Evolutionary conservation across 805 yeast species (phyloP).

Genomic region (Kodamaea laetipori): DNA sequence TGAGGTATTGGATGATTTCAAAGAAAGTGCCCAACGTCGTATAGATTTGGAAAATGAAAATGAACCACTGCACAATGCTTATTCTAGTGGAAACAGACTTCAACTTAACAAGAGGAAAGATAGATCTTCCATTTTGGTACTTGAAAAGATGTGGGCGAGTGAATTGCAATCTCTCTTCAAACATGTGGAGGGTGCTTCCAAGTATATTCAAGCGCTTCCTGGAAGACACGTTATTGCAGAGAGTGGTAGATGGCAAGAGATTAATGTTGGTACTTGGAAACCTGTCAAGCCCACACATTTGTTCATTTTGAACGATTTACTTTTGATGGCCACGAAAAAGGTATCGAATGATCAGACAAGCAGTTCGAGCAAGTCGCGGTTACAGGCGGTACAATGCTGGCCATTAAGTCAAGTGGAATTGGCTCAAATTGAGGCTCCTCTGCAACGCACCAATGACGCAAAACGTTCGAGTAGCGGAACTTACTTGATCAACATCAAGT

Average conservation of each 20-base stretch:
- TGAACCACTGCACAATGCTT: slow-evolving; percentile 12
- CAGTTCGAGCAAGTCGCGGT: slow-evolving; percentile 33
- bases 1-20: slow-evolving; percentile 59
- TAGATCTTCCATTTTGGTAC: slow-evolving; percentile 67
- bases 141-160: slow-evolving; percentile 80
- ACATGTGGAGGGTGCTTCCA: slow-evolving; percentile 91
- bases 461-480: slow-evolving; percentile 22
- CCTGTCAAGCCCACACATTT: slow-evolving; percentile 74
- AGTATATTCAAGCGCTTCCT: slow-evolving; percentile 68
- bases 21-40: slow-evolving; percentile 60
- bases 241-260: slow-evolving; percentile 82
- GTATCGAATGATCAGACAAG: slow-evolving; percentile 28
- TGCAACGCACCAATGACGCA: slow-evolving; percentile 14
- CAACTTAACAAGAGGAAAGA: slow-evolving; percentile 42
- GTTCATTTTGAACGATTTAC: slow-evolving; percentile 73
- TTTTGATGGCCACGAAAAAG: slow-evolving; percentile 71
- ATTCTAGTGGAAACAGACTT: slow-evolving; percentile 5
- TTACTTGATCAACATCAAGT: slow-evolving; percentile 49
- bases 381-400: slow-evolving; percentile 79
- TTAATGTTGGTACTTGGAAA: slow-evolving; percentile 83
- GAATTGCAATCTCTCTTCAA: slow-evolving; percentile 70
- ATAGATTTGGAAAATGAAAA: slow-evolving; percentile 46
- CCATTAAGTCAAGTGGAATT: slow-evolving; percentile 64
- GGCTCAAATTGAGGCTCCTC: slow-evolving; percentile 37
- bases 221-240: slow-evolving; percentile 81